Base-by-base conservation (phyloP, 768 basidiomycete species). In the Tulasnella sp. region DNA sequence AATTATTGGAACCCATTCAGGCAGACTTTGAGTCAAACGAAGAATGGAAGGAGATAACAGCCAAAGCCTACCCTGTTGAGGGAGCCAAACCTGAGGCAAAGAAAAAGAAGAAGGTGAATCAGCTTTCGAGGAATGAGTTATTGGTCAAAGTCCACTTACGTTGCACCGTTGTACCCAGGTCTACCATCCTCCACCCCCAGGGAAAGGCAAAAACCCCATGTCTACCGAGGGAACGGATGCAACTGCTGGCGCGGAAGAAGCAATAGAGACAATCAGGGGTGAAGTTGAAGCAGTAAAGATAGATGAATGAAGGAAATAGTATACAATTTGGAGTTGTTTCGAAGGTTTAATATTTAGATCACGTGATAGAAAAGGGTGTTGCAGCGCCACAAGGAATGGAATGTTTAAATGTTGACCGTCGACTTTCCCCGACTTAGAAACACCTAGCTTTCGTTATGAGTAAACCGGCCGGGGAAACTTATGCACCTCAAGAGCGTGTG, bases 121-220 rank as follows among this genome's bases (percentile, higher is more conserved):
- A 7, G n/a, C n/a, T n/a, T n/a, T n/a, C n/a, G n/a, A n/a, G n/a
- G n/a, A n/a, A n/a, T n/a, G n/a, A n/a, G n/a, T n/a, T n/a, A n/a
- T n/a, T n/a, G n/a, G n/a, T n/a, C n/a, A n/a, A n/a, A n/a, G n/a
- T n/a, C n/a, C n/a, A n/a, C n/a, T n/a, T n/a, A n/a, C n/a, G n/a
- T 45, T 53, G 31, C 19, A 22, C 19, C 22, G 79, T 78, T 49
- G 85, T 5, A n/a, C 12, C 6, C 31, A 86, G 63, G 78, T 80
- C 6, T 88, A 86, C 69, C 81, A 82, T 59, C 85, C 85, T 3
- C 85, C 83, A 6, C 85, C 84, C 1, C 83, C 83, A 0, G 83
- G 83, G 1, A 87, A 79, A 57, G 84, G 81, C 35, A 83, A 72
- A 64, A 78, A 77, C 42, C 69, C 67, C 4, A 61, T 62, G 9